These are phyloP conservation scores for Zygotorulaspora sp. DNA, from an alignment of 805 yeast species.

Conservation along the genomic window DNA sequence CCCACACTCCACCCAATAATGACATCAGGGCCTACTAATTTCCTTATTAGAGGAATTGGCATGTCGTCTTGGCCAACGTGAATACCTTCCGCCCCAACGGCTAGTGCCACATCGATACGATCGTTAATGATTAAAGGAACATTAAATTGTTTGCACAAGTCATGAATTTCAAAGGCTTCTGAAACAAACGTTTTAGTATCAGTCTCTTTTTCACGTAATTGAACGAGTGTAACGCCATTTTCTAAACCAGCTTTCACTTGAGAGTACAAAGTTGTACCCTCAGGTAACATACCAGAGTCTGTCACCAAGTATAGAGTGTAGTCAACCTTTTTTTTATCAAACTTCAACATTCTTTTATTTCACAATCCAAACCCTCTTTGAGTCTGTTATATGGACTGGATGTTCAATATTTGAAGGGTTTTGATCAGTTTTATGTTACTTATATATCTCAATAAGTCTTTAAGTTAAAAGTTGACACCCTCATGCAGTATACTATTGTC, in stretches of 20 bases:
- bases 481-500: too few species aligned
- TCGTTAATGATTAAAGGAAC: conserved; percentile 85
- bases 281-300: conserved; percentile 70
- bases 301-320: conserved; percentile 75
- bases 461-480: too few species aligned
- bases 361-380: background rate
- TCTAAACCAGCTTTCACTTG: conserved; percentile 62
- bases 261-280: conserved; percentile 46
- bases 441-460: too few species aligned
- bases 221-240: conserved; percentile 77
- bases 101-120: conserved; percentile 82
- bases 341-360: conserved; percentile 13
- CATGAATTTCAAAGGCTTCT: conserved; percentile 57
- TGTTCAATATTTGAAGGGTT: too few species aligned
- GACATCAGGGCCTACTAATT: conserved; percentile 65
- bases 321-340: conserved; percentile 26
- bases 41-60: conserved; percentile 50
- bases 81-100: conserved; percentile 84
- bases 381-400: too few species aligned
- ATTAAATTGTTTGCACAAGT: conserved; percentile 50
- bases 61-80: conserved; percentile 93
- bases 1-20: conserved; percentile 78
- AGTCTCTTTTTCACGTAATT: conserved; percentile 71
- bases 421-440: too few species aligned
- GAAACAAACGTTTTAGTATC: conserved; percentile 64